These are phyloP conservation scores for Hymenoscyphus repandus DNA, from an alignment of 2,329 filamentous ascomycete genomes.

Conservation along the genomic window DNA sequence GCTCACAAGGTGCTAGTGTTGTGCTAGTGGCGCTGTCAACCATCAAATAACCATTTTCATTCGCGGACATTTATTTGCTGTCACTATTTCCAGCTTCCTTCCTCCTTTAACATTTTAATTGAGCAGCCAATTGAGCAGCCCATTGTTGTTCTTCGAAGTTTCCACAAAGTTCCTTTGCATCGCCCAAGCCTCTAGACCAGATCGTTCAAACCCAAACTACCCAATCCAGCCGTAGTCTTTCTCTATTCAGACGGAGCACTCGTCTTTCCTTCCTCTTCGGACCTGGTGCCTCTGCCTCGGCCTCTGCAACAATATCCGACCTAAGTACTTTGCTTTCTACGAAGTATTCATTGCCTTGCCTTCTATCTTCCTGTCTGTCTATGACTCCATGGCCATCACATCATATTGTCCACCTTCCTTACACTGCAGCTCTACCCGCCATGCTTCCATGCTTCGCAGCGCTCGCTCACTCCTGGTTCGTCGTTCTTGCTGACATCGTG, in stretches of 20 bases:
- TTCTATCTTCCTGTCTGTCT: neutral
- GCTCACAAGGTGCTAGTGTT: no score
- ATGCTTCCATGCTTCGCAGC: neutral
- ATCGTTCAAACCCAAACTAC: neutral
- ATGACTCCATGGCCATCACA: neutral
- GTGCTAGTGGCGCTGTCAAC: neutral
- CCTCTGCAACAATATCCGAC: neutral
- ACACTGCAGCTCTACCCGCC: neutral
- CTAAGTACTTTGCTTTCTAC: no score
- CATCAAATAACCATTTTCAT: neutral
- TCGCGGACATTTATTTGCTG: neutral
- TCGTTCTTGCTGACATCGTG: slow-evolving; percentile 8
- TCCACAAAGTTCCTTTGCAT: neutral
- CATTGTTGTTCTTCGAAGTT: no score
- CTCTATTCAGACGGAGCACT: neutral
- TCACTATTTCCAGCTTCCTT: no score
- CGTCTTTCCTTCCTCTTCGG: neutral
- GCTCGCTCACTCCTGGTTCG: neutral
- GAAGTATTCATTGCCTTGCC: no score
- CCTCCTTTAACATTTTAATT: neutral
- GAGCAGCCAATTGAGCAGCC: neutral
- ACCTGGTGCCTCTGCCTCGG: neutral
- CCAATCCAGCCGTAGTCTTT: no score
- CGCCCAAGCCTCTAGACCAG: neutral
- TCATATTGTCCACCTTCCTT: neutral